Evolutionary conservation across 2,329 filamentous ascomycete genomes (phyloP).

Genomic region (Fusarium austroafricanum): DNA sequence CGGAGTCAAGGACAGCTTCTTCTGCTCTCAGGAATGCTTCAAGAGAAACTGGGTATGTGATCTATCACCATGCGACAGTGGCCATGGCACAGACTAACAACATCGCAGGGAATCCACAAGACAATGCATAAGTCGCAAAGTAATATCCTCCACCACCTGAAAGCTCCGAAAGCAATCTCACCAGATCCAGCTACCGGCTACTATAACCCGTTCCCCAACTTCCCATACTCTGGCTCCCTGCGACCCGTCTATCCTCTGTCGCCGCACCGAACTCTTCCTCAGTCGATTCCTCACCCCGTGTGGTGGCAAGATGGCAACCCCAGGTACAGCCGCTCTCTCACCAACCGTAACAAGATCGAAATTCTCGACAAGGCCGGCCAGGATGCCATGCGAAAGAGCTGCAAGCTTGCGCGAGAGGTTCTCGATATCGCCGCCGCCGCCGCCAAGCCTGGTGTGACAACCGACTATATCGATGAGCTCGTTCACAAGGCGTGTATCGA

Average conservation of each 20-base stretch:
- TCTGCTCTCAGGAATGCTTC: constrained; percentile 99
- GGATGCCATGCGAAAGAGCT: constrained; percentile 93
- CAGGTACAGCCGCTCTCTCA: constrained; percentile 68
- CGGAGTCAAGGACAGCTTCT: constrained; percentile 88
- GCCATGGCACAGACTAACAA: constrained; percentile 35
- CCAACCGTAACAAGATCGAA: constrained; percentile 82
- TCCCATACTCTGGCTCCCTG: constrained; percentile 81
- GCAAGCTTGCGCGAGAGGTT: constrained; percentile 87
- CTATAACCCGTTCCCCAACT: constrained; percentile 93
- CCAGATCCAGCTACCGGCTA: constrained; percentile 89
- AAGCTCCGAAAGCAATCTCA: constrained; percentile 86
- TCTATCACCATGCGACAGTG: constrained; percentile 26
- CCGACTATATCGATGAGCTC: constrained; percentile 93
- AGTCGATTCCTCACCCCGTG: constrained; percentile 84
- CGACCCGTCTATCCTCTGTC: constrained; percentile 91
- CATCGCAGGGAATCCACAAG: constrained; percentile 80
- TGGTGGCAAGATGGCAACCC: constrained; percentile 88
- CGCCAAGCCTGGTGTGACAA: constrained; percentile 90
- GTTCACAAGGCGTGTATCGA: constrained; percentile 96
- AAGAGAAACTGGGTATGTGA: constrained; percentile 93
- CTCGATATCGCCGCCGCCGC: constrained; percentile 90
- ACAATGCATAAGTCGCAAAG: constrained; percentile 75
- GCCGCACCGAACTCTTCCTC: constrained; percentile 76
- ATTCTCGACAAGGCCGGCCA: constrained; percentile 83
- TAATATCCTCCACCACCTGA: constrained; percentile 78